A percentile compares a stretch with the other conserved stretches of the same genome.
phyloP scores from a whole-genome alignment of 306 rosid species.

The Begonia peltatifolia region DNA sequence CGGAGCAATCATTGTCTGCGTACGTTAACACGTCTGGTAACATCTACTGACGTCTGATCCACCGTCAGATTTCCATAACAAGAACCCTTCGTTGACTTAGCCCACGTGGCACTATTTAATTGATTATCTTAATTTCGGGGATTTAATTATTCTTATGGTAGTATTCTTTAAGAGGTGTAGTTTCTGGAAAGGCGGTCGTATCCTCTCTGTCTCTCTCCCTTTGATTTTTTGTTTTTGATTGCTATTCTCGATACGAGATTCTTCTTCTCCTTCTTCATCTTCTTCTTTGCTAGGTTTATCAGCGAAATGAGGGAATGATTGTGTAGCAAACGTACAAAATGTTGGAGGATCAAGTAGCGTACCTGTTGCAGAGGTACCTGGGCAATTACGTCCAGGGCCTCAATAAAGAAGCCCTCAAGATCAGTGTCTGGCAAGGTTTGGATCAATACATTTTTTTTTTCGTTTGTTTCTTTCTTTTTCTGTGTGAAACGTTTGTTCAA shows the following conservation, averaged over 20 bases:
- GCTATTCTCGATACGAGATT: neutral
- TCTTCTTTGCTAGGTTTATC: conserved; percentile 5
- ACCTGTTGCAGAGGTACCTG: conserved; percentile 88
- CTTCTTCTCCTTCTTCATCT: neutral
- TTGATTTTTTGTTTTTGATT: neutral
- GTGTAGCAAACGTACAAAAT: conserved; percentile 21
- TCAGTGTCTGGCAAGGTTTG: conserved; percentile 95
- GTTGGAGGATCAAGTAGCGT: conserved; percentile 99
- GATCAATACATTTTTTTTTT: neutral
- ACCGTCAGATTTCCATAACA: too few relatives aligned
- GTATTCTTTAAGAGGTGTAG: too few relatives aligned
- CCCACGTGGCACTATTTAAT: too few relatives aligned
- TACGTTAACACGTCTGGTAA: too few relatives aligned
- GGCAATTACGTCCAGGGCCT: conserved; percentile 89
- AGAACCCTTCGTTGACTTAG: too few relatives aligned
- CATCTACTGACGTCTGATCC: too few relatives aligned
- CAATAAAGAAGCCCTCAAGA: conserved; percentile 92
- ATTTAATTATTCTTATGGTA: too few relatives aligned
- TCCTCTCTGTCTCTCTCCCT: neutral
- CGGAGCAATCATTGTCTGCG: too few relatives aligned
- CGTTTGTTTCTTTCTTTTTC: too few relatives aligned
- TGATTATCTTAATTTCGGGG: too few relatives aligned
- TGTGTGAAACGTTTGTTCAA: neutral
- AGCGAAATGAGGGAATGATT: conserved; percentile 18
- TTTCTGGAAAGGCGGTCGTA: too few relatives aligned